Evolutionary conservation across 257 asterid species (phyloP).

Genomic region (Ocimum tenuiflorum): DNA sequence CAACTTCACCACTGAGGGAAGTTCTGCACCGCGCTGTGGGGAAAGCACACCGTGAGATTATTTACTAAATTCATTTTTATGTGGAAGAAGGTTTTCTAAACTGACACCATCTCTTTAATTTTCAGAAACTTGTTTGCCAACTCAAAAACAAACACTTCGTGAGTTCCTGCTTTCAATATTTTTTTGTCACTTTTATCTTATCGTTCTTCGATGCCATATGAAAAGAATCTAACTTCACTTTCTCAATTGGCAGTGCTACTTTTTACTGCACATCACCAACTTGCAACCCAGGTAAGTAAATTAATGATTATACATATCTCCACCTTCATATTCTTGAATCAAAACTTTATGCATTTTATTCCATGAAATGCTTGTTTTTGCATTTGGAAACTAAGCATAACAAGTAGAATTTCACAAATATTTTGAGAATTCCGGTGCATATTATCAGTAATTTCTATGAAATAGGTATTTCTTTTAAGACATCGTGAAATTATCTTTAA

Average conservation of each 20-base stretch:
- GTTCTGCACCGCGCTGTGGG: conserved; percentile 27
- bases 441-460: too few species aligned
- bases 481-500: too few species aligned
- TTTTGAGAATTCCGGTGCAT: too few species aligned
- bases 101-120: not conserved
- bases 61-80: not conserved
- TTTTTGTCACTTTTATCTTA: not conserved
- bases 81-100: too few species aligned
- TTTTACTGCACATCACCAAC: not conserved
- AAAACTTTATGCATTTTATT: too few species aligned
- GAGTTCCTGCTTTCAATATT: conserved; percentile 16
- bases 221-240: not conserved
- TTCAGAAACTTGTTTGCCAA: conserved; percentile 61
- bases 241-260: conserved; percentile 32
- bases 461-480: too few species aligned
- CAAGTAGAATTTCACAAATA: too few species aligned
- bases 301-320: not conserved
- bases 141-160: conserved; percentile 41
- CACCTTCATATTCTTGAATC: too few species aligned
- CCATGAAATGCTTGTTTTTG: too few species aligned
- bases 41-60: conserved; percentile 36
- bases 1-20: conserved; percentile 36
- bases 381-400: too few species aligned
- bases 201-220: conserved; percentile 2
- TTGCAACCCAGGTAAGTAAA: not conserved